phyloP scores from a whole-genome alignment of 2,329 filamentous ascomycete species.

The Colletotrichum cordylinicola region DNA sequence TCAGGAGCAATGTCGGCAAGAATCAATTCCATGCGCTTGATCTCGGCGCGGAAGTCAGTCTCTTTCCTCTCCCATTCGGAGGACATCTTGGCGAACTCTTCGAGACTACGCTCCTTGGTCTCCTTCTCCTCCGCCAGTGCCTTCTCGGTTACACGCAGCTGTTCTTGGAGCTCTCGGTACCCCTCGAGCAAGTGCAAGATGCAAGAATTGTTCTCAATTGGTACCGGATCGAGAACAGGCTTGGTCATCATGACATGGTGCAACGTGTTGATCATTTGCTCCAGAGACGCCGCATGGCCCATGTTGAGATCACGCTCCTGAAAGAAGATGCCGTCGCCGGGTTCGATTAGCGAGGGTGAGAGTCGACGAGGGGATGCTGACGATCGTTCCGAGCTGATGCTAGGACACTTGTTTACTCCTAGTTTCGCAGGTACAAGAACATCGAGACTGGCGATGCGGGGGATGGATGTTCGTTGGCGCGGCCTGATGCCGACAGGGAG shows the following conservation, averaged over 20 bases:
- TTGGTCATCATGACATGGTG: conserved; percentile 46
- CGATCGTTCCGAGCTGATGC: not conserved
- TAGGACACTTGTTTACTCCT: not conserved
- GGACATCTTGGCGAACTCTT: conserved; percentile 40
- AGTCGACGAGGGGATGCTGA: not conserved
- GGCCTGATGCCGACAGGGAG: not conserved
- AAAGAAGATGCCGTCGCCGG: not conserved
- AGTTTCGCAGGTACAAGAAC: not conserved
- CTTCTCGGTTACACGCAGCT: conserved; percentile 23
- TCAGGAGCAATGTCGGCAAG: conserved; percentile 38
- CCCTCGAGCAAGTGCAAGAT: conserved; percentile 43
- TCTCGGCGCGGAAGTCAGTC: conserved; percentile 39
- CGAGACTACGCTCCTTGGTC: conserved; percentile 27
- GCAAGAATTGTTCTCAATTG: conserved; percentile 47
- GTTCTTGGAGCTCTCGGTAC: conserved; percentile 31
- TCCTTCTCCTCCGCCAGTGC: conserved; percentile 10
- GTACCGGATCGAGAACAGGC: conserved; percentile 37
- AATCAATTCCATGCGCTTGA: conserved; percentile 43
- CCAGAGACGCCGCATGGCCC: conserved; percentile 47
- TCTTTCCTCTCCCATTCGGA: conserved; percentile 45
- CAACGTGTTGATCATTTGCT: conserved; percentile 51
- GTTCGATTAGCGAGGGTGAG: not conserved
- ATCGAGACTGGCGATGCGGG: conserved; percentile 8
- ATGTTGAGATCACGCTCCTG: conserved; percentile 25
- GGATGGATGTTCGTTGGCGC: not conserved